Percentiles rank a stretch among this genome's conserved stretches.
These are phyloP conservation scores for Rhizoclosmatium sp. DNA, from an alignment of 192 early-diverging fungal species.

Conservation along the genomic window DNA sequence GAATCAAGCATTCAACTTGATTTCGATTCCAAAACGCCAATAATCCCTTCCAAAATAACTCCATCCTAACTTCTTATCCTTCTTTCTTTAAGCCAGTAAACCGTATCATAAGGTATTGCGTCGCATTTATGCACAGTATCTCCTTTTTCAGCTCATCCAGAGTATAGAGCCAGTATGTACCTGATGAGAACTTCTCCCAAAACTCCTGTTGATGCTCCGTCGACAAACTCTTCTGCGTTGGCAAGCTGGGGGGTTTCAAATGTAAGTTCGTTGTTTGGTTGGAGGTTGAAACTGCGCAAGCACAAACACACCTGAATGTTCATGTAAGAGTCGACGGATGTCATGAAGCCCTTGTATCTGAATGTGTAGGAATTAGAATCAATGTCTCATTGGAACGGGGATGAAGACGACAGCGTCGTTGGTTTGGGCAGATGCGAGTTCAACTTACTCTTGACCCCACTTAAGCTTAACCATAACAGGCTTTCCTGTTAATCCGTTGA, in stretches of 20 bases:
- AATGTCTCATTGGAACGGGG: too few relatives aligned
- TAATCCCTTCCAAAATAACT: too few relatives aligned
- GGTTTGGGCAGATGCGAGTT: too few relatives aligned
- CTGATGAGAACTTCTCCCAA: conserved; percentile 93
- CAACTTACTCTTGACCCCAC: conserved; percentile 86
- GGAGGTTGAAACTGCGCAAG: conserved; percentile 8
- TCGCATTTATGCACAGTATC: too few relatives aligned
- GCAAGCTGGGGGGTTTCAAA: conserved; percentile 68
- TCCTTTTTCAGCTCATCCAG: too few relatives aligned
- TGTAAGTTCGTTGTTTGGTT: not conserved
- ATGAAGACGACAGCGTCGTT: too few relatives aligned
- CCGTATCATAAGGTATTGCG: too few relatives aligned
- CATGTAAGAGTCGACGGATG: conserved; percentile 96
- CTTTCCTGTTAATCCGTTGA: conserved; percentile 91
- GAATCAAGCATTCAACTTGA: too few relatives aligned
- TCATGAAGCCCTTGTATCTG: conserved; percentile 86
- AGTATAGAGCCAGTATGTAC: conserved; percentile 36
- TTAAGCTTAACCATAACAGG: conserved; percentile 93
- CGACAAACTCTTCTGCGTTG: conserved; percentile 94
- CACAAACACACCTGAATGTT: conserved; percentile 67
- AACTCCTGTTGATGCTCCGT: conserved; percentile 87
- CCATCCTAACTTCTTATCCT: too few relatives aligned
- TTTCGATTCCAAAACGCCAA: too few relatives aligned
- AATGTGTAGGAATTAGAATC: too few relatives aligned
- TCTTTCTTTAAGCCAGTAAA: too few relatives aligned